Percentiles rank a stretch among this genome's conserved stretches.
Evolutionary conservation across 2,329 filamentous ascomycete genomes (phyloP).

Genomic region (Xylaria sp.): DNA sequence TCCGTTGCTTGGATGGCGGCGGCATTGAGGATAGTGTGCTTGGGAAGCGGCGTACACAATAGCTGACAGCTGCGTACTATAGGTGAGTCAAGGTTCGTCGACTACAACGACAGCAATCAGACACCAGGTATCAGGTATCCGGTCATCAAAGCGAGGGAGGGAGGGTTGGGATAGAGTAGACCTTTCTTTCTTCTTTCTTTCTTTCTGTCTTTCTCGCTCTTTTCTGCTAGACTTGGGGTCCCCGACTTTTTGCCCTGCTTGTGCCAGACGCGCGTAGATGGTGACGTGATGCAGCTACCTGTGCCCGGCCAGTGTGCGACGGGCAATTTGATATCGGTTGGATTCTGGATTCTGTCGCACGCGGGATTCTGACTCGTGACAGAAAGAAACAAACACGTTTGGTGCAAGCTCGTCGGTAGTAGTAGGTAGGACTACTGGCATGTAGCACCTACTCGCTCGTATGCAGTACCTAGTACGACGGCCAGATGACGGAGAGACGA

Average conservation of each 20-base stretch:
- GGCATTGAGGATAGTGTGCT: conserved; percentile 60
- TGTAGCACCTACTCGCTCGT: neutral
- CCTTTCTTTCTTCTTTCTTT: neutral
- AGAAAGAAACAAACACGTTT: conserved; percentile 12
- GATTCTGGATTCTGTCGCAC: neutral
- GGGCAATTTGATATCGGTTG: neutral
- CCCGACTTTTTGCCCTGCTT: conserved; percentile 20
- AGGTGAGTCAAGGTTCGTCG: conserved; percentile 25
- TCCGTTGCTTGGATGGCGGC: conserved; percentile 77
- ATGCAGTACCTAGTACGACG: too few species aligned
- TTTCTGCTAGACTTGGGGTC: conserved; percentile 4
- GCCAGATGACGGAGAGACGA: too few species aligned
- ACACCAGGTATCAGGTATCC: too few species aligned
- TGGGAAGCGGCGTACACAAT: conserved; percentile 16
- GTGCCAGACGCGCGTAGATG: conserved; percentile 20
- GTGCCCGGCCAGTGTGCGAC: conserved; percentile 18
- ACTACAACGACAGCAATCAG: conserved; percentile 8
- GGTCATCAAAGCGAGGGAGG: conserved; percentile 5
- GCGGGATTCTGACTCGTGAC: conserved; percentile 10
- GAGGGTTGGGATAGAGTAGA: neutral
- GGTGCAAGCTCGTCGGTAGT: neutral
- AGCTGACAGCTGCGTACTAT: conserved; percentile 20
- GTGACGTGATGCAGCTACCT: conserved; percentile 40
- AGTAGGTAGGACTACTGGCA: conserved; percentile 1
- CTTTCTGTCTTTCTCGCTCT: neutral